Conservation (phyloP, 257 asterid genomes). For the Solanum peruvianum region DNA sequence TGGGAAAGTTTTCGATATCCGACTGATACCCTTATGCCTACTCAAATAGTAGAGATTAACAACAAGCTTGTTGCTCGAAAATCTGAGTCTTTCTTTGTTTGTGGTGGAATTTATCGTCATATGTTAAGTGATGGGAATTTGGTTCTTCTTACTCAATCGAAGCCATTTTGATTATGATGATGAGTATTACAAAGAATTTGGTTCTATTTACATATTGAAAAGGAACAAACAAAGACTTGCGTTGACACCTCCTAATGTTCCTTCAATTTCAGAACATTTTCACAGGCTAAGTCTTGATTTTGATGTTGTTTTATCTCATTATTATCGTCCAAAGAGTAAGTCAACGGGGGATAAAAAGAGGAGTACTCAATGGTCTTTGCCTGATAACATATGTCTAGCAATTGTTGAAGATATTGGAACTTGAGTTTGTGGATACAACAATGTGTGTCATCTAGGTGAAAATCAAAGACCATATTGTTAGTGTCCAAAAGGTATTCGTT, state of each 20-base stretch:
- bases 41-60: conserved; percentile 2
- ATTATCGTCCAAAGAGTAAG: conserved; percentile 23
- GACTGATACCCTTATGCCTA: conserved; percentile 25
- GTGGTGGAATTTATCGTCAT: conserved; percentile 31
- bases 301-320: conserved; percentile 40
- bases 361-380: conserved; percentile 12
- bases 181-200: conserved; percentile 26
- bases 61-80: not conserved
- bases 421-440: conserved; percentile 53
- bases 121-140: conserved; percentile 25
- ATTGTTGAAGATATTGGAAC: conserved; percentile 14
- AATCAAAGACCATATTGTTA: no score
- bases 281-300: conserved; percentile 27
- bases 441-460: no score
- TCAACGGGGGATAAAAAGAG: conserved; percentile 11
- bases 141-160: conserved; percentile 16
- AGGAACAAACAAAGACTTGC: conserved; percentile 2
- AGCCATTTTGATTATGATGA: conserved; percentile 1
- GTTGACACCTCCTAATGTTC: conserved; percentile 5
- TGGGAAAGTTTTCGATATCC: conserved; percentile 49
- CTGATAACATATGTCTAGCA: conserved; percentile 19
- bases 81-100: conserved; percentile 13
- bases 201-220: conserved; percentile 6
- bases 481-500: no score
- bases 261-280: conserved; percentile 12